phyloP scores from a whole-genome alignment of 441 rosid genomes.

The Erysimum cheiri region DNA sequence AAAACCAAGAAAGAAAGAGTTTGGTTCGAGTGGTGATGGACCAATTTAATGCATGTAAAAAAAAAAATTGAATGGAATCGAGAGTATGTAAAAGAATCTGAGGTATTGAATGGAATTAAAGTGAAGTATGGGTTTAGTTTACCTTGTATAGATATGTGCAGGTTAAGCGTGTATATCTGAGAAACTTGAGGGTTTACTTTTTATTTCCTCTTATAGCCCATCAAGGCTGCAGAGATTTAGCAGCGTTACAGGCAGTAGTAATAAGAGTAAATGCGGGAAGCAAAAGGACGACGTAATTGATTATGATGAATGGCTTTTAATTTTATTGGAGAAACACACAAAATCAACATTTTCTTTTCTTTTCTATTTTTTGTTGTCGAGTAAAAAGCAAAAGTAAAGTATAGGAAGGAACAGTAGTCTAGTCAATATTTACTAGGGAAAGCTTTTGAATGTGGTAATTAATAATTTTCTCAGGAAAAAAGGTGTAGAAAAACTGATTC shows the following conservation, averaged over 20 bases:
- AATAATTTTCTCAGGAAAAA: conserved; percentile 1
- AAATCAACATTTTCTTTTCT: not conserved
- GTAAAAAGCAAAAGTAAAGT: conserved; percentile 46
- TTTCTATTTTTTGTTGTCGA: conserved; percentile 14
- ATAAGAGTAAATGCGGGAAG: conserved; percentile 38
- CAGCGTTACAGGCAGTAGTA: conserved; percentile 40
- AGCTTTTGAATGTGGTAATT: conserved; percentile 29
- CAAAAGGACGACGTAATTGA: conserved; percentile 42
- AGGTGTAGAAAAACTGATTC: not conserved
- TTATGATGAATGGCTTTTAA: conserved; percentile 33
- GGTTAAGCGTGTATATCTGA: conserved; percentile 29
- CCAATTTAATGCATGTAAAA: conserved; percentile 45
- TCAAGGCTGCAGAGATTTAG: conserved; percentile 43
- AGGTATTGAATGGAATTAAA: not conserved
- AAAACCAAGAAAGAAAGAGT: conserved; percentile 14
- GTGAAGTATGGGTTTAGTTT: conserved; percentile 26
- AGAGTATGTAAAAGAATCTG: not conserved
- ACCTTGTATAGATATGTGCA: conserved; percentile 29
- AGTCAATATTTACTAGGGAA: conserved; percentile 9
- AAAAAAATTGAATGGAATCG: conserved; percentile 39
- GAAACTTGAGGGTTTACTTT: not conserved
- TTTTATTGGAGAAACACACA: not conserved
- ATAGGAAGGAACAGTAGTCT: conserved; percentile 36
- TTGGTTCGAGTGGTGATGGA: conserved; percentile 37
- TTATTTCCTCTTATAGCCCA: conserved; percentile 30